Evolutionary conservation across 176 grass and related monocot genomes (phyloP).

Genomic region (Thalia dealbata): DNA sequence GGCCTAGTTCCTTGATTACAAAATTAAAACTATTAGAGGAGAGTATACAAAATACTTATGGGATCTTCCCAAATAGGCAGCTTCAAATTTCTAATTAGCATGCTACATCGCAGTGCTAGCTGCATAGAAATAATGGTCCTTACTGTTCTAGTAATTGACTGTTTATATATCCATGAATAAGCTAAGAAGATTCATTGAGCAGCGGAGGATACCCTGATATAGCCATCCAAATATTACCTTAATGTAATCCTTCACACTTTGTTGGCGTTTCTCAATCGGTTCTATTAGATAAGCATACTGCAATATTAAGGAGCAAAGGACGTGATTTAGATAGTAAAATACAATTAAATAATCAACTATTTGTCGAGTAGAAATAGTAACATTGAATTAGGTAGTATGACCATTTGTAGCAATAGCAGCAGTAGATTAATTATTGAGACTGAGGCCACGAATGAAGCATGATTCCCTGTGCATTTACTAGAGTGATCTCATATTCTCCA

Average conservation of each 20-base stretch:
- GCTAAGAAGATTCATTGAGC: neutral
- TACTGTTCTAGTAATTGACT: neutral
- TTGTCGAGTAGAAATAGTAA: neutral
- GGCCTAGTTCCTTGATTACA: neutral
- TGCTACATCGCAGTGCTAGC: neutral
- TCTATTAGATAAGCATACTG: conserved; percentile 84
- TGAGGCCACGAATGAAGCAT: neutral
- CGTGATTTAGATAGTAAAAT: neutral
- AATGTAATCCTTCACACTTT: conserved; percentile 73
- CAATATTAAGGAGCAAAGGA: neutral
- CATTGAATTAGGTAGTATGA: neutral
- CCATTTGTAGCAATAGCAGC: neutral
- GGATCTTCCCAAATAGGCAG: neutral
- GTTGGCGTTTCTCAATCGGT: conserved; percentile 62
- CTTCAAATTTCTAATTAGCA: neutral
- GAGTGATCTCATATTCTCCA: neutral
- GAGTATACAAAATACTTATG: neutral
- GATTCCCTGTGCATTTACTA: neutral
- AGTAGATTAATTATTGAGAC: neutral
- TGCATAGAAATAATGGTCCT: neutral
- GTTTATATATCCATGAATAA: neutral
- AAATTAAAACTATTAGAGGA: neutral
- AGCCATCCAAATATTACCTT: conserved; percentile 33
- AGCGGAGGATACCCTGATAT: neutral
- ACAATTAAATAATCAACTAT: neutral